Evolutionary conservation across 1,284 basidiomycete genomes (phyloP).

Genomic region (Lignosus rhinocerotis): DNA sequence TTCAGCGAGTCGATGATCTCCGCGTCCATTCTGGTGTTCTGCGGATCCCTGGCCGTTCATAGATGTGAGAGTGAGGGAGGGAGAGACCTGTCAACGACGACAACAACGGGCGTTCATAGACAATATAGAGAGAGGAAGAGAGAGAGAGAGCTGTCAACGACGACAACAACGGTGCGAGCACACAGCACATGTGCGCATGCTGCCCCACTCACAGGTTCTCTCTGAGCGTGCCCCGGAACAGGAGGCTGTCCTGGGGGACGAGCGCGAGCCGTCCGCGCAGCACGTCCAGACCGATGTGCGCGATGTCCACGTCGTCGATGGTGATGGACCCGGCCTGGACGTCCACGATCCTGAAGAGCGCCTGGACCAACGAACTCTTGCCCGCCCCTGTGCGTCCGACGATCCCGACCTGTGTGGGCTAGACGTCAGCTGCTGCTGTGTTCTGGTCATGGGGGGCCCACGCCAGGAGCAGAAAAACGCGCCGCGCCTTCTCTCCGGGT

Average conservation of each 20-base stretch:
- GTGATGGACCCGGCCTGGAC: conserved; percentile 59
- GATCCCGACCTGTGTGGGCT: conserved; percentile 58
- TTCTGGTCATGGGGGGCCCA: no score
- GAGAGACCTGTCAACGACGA: not conserved
- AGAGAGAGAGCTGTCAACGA: not conserved
- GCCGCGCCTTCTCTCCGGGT: conserved; percentile 66
- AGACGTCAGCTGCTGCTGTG: no score
- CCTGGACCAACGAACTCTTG: conserved; percentile 76
- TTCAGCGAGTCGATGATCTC: conserved; percentile 55
- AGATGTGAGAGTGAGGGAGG: no score
- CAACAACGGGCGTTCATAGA: not conserved
- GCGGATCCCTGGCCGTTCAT: conserved; percentile 49
- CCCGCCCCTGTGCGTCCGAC: conserved; percentile 78
- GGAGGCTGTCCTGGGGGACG: conserved; percentile 68
- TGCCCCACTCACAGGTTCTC: conserved; percentile 56
- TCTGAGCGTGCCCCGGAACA: conserved; percentile 68
- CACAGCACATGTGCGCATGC: not conserved
- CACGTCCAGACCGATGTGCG: conserved; percentile 54
- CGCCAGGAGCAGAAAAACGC: not conserved
- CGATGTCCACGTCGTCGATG: conserved; percentile 72
- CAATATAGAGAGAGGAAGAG: no score
- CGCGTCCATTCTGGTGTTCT: conserved; percentile 49
- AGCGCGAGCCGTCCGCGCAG: conserved; percentile 66
- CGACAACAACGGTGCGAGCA: not conserved
- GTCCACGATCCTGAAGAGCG: conserved; percentile 75